phyloP scores from a whole-genome alignment of 2,329 filamentous ascomycete species.

The Grosmannia penicillata region DNA sequence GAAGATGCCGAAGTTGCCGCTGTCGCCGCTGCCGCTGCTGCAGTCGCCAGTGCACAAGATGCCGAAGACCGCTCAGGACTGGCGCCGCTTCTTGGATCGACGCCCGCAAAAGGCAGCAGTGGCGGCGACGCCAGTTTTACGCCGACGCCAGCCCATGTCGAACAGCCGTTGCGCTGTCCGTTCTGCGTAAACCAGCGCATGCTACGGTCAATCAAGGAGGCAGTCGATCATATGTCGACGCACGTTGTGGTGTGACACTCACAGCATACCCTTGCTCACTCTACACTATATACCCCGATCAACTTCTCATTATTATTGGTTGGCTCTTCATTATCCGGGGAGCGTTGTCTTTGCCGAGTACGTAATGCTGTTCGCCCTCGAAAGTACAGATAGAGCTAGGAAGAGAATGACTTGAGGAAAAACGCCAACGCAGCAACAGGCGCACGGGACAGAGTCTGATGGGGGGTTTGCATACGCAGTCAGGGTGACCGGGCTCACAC shows the following conservation, averaged over 20 bases:
- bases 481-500: no score
- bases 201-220: slow-evolving; percentile 45
- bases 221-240: slow-evolving; percentile 47
- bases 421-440: no score
- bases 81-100: no score
- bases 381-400: no score
- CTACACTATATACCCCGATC: neutral
- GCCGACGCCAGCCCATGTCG: slow-evolving; percentile 21
- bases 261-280: no score
- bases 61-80: slow-evolving; percentile 10
- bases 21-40: slow-evolving; percentile 34
- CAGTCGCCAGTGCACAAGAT: slow-evolving; percentile 30
- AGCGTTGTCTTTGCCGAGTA: no score
- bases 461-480: no score
- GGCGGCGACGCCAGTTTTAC: neutral
- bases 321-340: no score
- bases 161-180: slow-evolving; percentile 37
- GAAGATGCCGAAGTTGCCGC: slow-evolving; percentile 45
- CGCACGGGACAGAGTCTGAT: no score
- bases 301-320: neutral
- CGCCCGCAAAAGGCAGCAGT: slow-evolving; percentile 4
- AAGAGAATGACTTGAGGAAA: no score
- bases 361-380: no score
- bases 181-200: slow-evolving; percentile 48
- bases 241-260: slow-evolving; percentile 44